These are phyloP conservation scores for Emmonsia crescens DNA, from an alignment of 2,329 filamentous ascomycete genomes.

Conservation along the genomic window DNA sequence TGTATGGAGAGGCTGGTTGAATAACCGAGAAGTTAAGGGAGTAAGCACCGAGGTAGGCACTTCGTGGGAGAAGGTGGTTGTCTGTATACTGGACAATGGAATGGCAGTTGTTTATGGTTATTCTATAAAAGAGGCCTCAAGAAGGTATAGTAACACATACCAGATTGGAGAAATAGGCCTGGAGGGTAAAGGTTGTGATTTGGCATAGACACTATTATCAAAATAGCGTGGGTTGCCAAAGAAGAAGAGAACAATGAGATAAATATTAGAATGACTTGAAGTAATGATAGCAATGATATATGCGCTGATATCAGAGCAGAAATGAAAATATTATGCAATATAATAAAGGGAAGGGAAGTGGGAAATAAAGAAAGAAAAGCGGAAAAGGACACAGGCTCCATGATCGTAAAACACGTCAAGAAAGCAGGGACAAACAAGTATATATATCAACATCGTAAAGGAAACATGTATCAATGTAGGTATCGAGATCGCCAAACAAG, in stretches of 20 bases:
- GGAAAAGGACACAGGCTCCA: constrained; percentile 8
- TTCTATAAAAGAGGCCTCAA: background rate
- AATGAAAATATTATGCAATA: background rate
- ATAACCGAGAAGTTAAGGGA: background rate
- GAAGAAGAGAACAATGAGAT: background rate
- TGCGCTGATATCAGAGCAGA: background rate
- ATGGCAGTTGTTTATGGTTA: background rate
- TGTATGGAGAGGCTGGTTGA: background rate
- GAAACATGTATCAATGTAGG: background rate
- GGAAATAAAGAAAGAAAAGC: background rate
- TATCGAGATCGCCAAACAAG: background rate
- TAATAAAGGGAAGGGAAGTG: background rate
- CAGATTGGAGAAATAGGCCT: background rate
- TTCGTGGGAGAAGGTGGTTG: background rate
- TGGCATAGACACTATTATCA: background rate
- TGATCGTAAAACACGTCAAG: constrained; percentile 3
- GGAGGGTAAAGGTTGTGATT: background rate
- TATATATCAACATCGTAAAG: background rate
- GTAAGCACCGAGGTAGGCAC: background rate
- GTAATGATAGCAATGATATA: background rate
- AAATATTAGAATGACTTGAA: background rate
- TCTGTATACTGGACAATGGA: background rate
- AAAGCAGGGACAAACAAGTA: constrained; percentile 3
- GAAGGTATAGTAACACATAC: background rate
- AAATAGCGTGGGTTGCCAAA: background rate